phyloP scores from a whole-genome alignment of 1,139 yeast genomes.

The Kodamaea ohmeri region DNA sequence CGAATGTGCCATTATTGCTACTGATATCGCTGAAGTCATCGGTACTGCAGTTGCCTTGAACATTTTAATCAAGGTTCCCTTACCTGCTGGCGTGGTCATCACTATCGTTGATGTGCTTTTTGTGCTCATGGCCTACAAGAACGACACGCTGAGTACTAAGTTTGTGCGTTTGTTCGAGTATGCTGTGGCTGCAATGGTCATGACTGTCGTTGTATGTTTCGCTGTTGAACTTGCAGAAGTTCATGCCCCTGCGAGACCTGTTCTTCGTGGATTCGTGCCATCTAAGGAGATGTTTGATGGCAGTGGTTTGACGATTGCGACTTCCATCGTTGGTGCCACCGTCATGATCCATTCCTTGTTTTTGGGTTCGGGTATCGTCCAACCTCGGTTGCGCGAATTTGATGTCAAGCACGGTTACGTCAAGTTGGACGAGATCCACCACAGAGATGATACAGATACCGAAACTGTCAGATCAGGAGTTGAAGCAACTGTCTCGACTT shows the following conservation, averaged over 20 bases:
- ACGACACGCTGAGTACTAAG: constrained; percentile 61
- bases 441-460: not conserved
- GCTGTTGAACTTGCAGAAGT: constrained; percentile 63
- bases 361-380: constrained; percentile 73
- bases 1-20: constrained; percentile 77
- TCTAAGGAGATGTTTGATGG: constrained; percentile 59
- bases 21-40: constrained; percentile 84
- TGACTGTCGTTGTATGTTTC: constrained; percentile 70
- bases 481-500: not conserved
- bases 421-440: constrained; percentile 19
- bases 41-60: constrained; percentile 86
- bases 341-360: constrained; percentile 82
- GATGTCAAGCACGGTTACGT: constrained; percentile 50
- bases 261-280: constrained; percentile 73
- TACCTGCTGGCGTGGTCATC: constrained; percentile 75
- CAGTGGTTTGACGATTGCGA: constrained; percentile 67
- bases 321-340: constrained; percentile 78
- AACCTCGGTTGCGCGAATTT: constrained; percentile 64
- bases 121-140: constrained; percentile 71
- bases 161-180: constrained; percentile 66
- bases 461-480: no score
- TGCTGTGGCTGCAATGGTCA: constrained; percentile 62
- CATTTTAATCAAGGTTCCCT: constrained; percentile 62
- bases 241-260: constrained; percentile 44
- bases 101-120: constrained; percentile 71